Conservation (phyloP, 1,284 basidiomycete genomes). For the Cutaneotrichosporon sp. region DNA sequence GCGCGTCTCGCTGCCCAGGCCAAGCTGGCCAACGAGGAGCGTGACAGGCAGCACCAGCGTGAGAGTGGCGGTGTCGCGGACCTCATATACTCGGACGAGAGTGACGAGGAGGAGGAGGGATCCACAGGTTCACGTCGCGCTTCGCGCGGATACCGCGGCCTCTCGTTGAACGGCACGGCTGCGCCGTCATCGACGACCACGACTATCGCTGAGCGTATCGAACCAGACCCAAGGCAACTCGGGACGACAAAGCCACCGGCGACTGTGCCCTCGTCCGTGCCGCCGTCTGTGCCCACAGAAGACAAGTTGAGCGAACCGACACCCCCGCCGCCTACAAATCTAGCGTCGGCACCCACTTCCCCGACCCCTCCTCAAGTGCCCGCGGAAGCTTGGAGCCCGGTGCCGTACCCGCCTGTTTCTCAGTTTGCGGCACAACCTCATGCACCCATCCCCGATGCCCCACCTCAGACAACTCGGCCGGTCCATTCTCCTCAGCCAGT, state of each 20-base stretch:
- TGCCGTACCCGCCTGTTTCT: background rate
- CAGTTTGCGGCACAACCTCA: background rate
- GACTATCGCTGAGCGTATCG: constrained; percentile 1
- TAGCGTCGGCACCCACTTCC: no score
- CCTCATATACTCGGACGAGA: constrained; percentile 48
- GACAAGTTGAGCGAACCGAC: background rate
- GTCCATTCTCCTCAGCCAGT: no score
- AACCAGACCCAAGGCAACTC: background rate
- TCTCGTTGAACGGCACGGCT: constrained; percentile 16
- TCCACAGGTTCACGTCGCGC: constrained; percentile 1
- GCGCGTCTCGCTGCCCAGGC: constrained; percentile 69
- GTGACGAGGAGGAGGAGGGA: constrained; percentile 45
- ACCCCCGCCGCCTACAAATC: background rate
- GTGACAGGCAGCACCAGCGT: constrained; percentile 49
- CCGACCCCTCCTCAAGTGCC: background rate
- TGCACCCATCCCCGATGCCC: background rate
- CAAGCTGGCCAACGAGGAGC: constrained; percentile 53
- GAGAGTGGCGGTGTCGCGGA: constrained; percentile 37
- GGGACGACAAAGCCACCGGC: background rate
- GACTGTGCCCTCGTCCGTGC: background rate
- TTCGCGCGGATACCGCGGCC: constrained; percentile 9
- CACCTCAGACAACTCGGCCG: no score
- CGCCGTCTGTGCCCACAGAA: background rate
- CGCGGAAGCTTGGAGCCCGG: constrained; percentile 1
- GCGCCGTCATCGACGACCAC: background rate